Conservation (phyloP, 768 basidiomycete genomes). For the Suillus luteus region DNA sequence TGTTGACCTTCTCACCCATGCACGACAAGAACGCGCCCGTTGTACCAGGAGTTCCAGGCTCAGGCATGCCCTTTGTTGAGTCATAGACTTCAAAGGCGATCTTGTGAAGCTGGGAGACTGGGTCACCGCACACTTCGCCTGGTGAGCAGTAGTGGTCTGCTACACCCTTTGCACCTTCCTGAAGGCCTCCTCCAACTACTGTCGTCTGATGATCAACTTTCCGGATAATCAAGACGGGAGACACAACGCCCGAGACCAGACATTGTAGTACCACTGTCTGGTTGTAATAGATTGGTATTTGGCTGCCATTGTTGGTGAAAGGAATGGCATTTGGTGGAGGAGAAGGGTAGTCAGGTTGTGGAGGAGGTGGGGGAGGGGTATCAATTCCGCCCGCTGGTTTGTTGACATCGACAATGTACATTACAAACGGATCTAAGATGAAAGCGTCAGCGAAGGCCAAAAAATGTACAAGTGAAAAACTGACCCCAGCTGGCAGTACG, state of each 20-base stretch:
- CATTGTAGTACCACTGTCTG: conserved; percentile 95
- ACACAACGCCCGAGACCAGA: conserved; percentile 89
- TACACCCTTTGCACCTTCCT: conserved; percentile 84
- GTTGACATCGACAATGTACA: conserved; percentile 96
- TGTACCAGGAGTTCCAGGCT: conserved; percentile 74
- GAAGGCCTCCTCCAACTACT: conserved; percentile 87
- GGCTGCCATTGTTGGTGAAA: conserved; percentile 79
- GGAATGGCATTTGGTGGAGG: conserved; percentile 90
- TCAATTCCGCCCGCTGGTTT: conserved; percentile 79
- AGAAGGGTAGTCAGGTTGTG: conserved; percentile 87
- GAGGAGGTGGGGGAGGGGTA: conserved; percentile 77
- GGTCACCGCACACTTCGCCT: conserved; percentile 90
- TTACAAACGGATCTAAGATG: conserved; percentile 80
- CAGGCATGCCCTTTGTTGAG: conserved; percentile 63
- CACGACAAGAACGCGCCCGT: conserved; percentile 87
- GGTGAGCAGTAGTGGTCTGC: conserved; percentile 80
- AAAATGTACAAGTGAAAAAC: conserved; percentile 28
- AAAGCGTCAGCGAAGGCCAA: conserved; percentile 6
- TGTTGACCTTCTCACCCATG: conserved; percentile 93
- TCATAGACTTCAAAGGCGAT: conserved; percentile 93
- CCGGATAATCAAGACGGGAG: conserved; percentile 90
- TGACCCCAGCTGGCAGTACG: conserved; percentile 88
- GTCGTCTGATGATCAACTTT: conserved; percentile 91
- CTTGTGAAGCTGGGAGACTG: conserved; percentile 95
- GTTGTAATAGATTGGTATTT: conserved; percentile 94